These are phyloP conservation scores for Aspergillus tamarii DNA, from an alignment of 2,329 filamentous ascomycete species.

Conservation along the genomic window DNA sequence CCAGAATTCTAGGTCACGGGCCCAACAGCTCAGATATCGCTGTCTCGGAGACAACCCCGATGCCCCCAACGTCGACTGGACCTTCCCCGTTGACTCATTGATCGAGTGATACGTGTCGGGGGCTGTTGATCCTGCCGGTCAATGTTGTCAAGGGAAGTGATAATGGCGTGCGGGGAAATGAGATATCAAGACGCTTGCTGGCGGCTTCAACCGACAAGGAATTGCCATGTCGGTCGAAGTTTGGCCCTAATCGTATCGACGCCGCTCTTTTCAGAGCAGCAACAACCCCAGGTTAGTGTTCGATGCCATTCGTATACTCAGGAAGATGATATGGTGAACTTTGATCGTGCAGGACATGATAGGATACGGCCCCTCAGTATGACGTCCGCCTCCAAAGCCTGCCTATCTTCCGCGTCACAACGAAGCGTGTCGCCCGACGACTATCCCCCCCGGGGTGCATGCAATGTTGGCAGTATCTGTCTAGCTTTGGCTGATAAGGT, in stretches of 20 bases:
- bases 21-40: neutral
- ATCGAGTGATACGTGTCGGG: neutral
- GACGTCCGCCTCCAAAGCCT: neutral
- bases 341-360: neutral
- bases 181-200: neutral
- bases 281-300: neutral
- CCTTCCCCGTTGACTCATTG: neutral
- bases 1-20: too few species aligned
- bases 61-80: neutral
- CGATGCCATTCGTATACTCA: neutral
- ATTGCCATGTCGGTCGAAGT: neutral
- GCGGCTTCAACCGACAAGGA: neutral
- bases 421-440: neutral
- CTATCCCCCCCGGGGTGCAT: neutral
- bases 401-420: neutral
- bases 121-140: neutral
- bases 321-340: neutral
- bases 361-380: neutral
- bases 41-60: neutral
- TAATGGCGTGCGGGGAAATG: neutral
- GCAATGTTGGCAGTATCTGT: too few species aligned
- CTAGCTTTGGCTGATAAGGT: too few species aligned
- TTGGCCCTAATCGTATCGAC: neutral
- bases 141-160: neutral
- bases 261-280: neutral